Conservation (phyloP, 768 basidiomycete genomes). For the Coprinopsis strossmayeri region DNA sequence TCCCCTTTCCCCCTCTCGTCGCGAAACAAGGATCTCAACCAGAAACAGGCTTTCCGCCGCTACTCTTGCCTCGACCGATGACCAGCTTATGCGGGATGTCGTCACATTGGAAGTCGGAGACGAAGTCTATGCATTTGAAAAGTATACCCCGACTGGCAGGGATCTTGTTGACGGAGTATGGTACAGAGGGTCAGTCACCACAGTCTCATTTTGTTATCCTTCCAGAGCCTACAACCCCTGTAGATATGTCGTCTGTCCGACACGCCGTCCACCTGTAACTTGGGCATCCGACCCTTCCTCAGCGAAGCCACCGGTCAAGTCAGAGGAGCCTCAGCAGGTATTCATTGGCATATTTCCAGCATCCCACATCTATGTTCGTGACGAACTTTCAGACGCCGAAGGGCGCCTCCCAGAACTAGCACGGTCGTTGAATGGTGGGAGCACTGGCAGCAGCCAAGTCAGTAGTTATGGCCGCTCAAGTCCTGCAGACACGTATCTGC, state of each 20-base stretch:
- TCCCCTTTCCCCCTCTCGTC: conserved; percentile 69
- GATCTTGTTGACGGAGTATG: conserved; percentile 71
- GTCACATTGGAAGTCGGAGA: conserved; percentile 91
- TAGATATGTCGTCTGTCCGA: conserved; percentile 85
- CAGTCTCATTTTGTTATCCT: background rate
- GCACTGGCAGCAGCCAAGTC: conserved; percentile 23
- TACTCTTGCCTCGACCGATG: conserved; percentile 58
- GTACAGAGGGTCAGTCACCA: conserved; percentile 82
- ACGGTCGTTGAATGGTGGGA: conserved; percentile 38
- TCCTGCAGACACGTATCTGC: conserved; percentile 39
- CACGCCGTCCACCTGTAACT: conserved; percentile 63
- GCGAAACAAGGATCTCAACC: conserved; percentile 58
- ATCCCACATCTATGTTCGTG: conserved; percentile 80
- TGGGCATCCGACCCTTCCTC: conserved; percentile 44
- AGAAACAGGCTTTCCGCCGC: conserved; percentile 55
- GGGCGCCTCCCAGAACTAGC: conserved; percentile 77
- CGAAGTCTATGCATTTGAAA: conserved; percentile 96
- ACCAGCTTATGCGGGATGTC: conserved; percentile 60
- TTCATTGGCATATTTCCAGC: conserved; percentile 94
- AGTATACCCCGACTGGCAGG: conserved; percentile 67
- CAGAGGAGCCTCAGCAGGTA: conserved; percentile 79
- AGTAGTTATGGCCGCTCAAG: conserved; percentile 31
- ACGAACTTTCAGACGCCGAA: conserved; percentile 83
- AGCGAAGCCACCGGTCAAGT: conserved; percentile 45
- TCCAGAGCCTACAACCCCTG: conserved; percentile 7